Evolutionary conservation across 495 filamentous ascomycete genomes (phyloP).

Genomic region (Apiosordaria backusii): DNA sequence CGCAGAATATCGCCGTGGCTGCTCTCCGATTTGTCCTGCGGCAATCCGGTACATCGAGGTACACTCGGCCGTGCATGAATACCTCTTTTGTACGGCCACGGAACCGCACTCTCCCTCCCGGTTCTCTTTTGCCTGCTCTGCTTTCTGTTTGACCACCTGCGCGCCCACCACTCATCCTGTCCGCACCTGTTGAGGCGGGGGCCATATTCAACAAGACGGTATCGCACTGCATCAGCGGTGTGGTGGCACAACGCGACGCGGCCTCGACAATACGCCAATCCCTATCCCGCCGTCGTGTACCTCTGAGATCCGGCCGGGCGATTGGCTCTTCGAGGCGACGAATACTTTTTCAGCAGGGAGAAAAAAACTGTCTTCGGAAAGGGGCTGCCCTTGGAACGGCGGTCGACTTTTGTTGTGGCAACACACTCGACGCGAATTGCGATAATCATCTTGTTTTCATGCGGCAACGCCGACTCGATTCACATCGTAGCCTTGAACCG

Average conservation of each 20-base stretch:
- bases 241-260: constrained; percentile 32
- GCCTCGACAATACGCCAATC: constrained; percentile 29
- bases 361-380: constrained; percentile 16
- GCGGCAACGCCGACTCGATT: constrained; percentile 5
- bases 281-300: constrained; percentile 23
- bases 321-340: constrained; percentile 32
- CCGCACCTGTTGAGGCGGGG: constrained; percentile 3
- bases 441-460: neutral
- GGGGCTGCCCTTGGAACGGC: constrained; percentile 19
- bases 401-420: constrained; percentile 7
- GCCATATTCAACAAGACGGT: neutral
- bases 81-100: constrained; percentile 17
- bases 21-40: constrained; percentile 2
- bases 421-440: neutral
- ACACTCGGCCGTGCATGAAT: constrained; percentile 34
- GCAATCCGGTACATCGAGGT: constrained; percentile 14
- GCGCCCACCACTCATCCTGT: constrained; percentile 23
- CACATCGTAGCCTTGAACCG: neutral
- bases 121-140: constrained; percentile 23
- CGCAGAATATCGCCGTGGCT: neutral
- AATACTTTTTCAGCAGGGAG: constrained; percentile 24
- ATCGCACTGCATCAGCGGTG: constrained; percentile 21
- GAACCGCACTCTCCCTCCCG: constrained; percentile 14
- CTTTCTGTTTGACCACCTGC: constrained; percentile 28
- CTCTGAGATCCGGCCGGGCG: constrained; percentile 24